Percentiles rank a stretch among this genome's conserved stretches.
phyloP scores from a whole-genome alignment of 371 early-diverging fungal genomes.

The Mortierella sp. region DNA sequence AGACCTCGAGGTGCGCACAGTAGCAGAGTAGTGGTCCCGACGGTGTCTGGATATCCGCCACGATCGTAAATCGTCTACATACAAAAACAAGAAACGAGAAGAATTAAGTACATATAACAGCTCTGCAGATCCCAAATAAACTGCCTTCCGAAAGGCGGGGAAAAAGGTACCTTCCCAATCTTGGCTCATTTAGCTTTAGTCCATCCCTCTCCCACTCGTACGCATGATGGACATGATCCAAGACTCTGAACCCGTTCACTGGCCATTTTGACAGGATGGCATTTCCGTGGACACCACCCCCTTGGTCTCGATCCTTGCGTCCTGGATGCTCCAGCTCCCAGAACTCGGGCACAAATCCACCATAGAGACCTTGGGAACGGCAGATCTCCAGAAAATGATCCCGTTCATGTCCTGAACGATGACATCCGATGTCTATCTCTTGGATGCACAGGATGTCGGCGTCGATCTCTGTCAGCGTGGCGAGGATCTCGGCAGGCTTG shows the following conservation, averaged over 20 bases:
- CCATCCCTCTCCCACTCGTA: conserved; percentile 83
- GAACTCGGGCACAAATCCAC: conserved; percentile 83
- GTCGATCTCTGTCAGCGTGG: conserved; percentile 62
- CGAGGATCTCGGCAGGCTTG: conserved; percentile 70
- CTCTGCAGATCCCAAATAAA: no score
- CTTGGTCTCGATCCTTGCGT: conserved; percentile 65
- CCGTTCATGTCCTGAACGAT: conserved; percentile 65
- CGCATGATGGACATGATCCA: conserved; percentile 77
- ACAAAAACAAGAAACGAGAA: no score
- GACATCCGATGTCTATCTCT: conserved; percentile 80
- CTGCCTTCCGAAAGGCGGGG: no score
- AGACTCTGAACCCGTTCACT: conserved; percentile 64
- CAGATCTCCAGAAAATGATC: conserved; percentile 74
- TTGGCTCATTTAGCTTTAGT: conserved; percentile 68
- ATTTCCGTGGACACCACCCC: conserved; percentile 88
- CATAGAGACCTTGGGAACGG: conserved; percentile 65
- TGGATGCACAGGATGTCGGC: conserved; percentile 78
- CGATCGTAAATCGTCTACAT: conserved; percentile 66
- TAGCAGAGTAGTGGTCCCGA: conserved; percentile 67
- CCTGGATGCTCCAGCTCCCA: conserved; percentile 73
- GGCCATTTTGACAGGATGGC: conserved; percentile 81
- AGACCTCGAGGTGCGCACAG: conserved; percentile 84
- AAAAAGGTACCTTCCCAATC: conserved; percentile 70
- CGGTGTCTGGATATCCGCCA: conserved; percentile 62
- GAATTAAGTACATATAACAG: no score